A percentile compares a stretch with the other conserved stretches of the same genome.
These are phyloP conservation scores for Phytophthora pisi DNA, from an alignment of 352 stramenopile genomes.

Conservation along the genomic window DNA sequence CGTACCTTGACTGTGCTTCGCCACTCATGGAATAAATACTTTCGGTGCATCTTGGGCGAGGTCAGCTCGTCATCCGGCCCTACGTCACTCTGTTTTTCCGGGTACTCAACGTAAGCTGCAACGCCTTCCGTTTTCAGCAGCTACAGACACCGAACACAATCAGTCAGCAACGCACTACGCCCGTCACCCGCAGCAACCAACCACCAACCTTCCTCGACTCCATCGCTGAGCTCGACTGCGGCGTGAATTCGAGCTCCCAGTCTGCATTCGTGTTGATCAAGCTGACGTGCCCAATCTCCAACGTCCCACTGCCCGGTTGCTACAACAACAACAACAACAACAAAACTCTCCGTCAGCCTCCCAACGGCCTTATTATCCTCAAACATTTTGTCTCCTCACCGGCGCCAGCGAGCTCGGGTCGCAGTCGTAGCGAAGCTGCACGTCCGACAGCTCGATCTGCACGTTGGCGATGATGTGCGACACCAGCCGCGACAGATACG, in stretches of 20 bases:
- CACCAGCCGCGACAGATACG: conserved; percentile 83
- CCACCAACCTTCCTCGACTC: conserved; percentile 78
- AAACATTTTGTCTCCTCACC: conserved; percentile 34
- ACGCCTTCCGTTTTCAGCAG: conserved; percentile 68
- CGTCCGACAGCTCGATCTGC: conserved; percentile 82
- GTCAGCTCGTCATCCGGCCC: conserved; percentile 1
- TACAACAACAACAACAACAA: conserved; percentile 26
- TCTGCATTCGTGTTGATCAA: conserved; percentile 80
- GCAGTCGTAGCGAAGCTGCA: conserved; percentile 88
- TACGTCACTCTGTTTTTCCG: conserved; percentile 20
- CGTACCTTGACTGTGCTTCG: conserved; percentile 75
- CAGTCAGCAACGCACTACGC: not conserved
- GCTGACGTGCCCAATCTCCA: conserved; percentile 68
- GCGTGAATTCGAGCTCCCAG: conserved; percentile 79
- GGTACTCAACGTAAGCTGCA: conserved; percentile 78
- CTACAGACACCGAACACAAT: conserved; percentile 34
- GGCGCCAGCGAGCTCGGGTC: conserved; percentile 59
- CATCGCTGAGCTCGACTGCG: conserved; percentile 76
- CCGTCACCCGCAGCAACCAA: not conserved
- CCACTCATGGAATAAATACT: conserved; percentile 90
- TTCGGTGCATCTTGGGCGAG: conserved; percentile 30
- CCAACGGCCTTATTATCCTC: not conserved
- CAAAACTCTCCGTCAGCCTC: conserved; percentile 1
- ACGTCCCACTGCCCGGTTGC: conserved; percentile 66
- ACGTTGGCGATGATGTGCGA: conserved; percentile 88